Conservation (phyloP, 139 green algal genomes). For the Closterium sp. region DNA sequence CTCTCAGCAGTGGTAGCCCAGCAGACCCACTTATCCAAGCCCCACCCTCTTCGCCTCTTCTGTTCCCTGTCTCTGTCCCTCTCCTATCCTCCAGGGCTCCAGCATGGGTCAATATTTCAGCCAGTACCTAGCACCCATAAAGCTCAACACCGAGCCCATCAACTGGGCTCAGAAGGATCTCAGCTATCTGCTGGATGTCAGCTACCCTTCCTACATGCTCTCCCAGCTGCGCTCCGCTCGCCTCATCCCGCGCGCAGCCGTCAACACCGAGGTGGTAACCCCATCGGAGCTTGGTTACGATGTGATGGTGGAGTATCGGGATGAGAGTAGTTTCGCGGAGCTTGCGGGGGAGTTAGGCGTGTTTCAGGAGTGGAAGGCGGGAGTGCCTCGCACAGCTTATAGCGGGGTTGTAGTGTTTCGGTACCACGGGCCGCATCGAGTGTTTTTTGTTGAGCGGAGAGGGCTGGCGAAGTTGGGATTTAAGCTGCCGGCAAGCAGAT, state of each 20-base stretch:
- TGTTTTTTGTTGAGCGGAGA: not conserved
- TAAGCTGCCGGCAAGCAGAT: not conserved
- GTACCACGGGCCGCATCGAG: conserved; percentile 18
- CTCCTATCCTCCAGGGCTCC: conserved; percentile 16
- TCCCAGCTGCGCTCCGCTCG: not conserved
- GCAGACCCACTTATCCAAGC: not conserved
- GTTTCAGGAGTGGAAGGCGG: conserved; percentile 53
- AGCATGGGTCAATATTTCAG: conserved; percentile 43
- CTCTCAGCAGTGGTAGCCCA: not conserved
- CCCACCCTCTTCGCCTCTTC: not conserved
- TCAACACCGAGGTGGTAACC: not conserved
- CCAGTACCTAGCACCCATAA: conserved; percentile 42
- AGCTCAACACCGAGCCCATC: conserved; percentile 32
- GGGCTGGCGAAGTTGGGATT: not conserved
- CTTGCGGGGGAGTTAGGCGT: conserved; percentile 40
- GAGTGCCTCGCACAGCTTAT: conserved; percentile 38
- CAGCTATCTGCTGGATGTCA: conserved; percentile 36
- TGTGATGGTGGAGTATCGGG: conserved; percentile 37
- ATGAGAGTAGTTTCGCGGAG: conserved; percentile 3
- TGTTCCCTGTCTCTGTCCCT: too few species aligned
- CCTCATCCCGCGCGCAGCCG: not conserved
- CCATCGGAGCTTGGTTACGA: not conserved
- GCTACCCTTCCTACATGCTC: not conserved
- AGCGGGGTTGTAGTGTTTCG: conserved; percentile 39
- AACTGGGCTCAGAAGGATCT: conserved; percentile 49